These are phyloP conservation scores for Ophiosphaerella narmari DNA, from an alignment of 2,329 filamentous ascomycete genomes.

Conservation along the genomic window DNA sequence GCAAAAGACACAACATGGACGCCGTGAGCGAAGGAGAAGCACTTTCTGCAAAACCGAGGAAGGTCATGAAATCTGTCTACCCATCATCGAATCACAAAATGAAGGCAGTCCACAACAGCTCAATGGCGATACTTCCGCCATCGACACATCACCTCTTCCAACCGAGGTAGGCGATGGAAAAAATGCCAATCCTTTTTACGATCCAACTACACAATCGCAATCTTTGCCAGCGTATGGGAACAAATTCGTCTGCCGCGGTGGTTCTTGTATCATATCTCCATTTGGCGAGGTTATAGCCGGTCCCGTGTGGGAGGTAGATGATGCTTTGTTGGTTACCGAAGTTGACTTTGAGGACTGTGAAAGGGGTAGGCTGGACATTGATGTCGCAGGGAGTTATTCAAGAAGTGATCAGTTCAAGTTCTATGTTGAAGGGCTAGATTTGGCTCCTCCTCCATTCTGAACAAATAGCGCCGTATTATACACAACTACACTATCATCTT, in stretches of 20 bases:
- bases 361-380: constrained; percentile 78
- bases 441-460: constrained; percentile 60
- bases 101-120: constrained; percentile 5
- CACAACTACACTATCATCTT: too few species aligned
- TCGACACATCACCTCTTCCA: constrained; percentile 19
- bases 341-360: constrained; percentile 89
- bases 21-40: constrained; percentile 41
- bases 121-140: constrained; percentile 26
- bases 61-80: constrained; percentile 54
- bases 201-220: constrained; percentile 1
- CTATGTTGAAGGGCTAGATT: constrained; percentile 63
- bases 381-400: constrained; percentile 85
- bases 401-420: constrained; percentile 69
- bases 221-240: constrained; percentile 31
- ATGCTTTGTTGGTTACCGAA: constrained; percentile 69
- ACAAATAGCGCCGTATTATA: too few species aligned
- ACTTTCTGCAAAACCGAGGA: constrained; percentile 48
- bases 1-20: constrained; percentile 2
- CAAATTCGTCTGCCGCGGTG: constrained; percentile 71
- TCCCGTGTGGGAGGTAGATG: constrained; percentile 79
- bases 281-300: constrained; percentile 79
- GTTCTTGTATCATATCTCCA: constrained; percentile 80
- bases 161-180: constrained; percentile 18
- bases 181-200: constrained; percentile 17
- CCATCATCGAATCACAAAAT: constrained; percentile 24